Evolutionary conservation across 2,329 filamentous ascomycete species (phyloP).

Genomic region (Colletotrichum tofieldiae): DNA sequence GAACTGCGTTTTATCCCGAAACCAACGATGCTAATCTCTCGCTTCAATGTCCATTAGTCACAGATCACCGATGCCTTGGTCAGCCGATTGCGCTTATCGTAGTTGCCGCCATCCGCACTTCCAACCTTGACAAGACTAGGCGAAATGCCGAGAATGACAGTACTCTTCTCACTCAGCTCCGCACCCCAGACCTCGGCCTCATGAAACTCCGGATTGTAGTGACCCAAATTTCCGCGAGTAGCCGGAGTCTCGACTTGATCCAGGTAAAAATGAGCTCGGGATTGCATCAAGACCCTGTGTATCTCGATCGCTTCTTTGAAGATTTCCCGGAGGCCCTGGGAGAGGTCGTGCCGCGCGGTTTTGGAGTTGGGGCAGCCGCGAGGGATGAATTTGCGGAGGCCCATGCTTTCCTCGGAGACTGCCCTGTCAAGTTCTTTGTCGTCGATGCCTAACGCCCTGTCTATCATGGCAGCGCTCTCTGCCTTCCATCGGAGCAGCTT

Average conservation of each 20-base stretch:
- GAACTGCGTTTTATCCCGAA: not conserved
- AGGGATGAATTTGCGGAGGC: not conserved
- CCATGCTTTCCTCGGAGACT: rapidly evolving
- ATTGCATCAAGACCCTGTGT: constrained; percentile 5
- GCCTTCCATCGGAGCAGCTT: constrained; percentile 10
- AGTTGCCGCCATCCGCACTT: constrained; percentile 37
- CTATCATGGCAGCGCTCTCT: not conserved
- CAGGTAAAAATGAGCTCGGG: not conserved
- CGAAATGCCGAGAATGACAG: not conserved
- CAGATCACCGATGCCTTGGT: constrained; percentile 24
- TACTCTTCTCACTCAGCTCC: not conserved
- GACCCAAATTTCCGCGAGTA: too few relatives aligned
- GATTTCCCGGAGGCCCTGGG: not conserved
- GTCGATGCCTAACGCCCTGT: not conserved
- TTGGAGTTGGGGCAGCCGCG: rapidly evolving
- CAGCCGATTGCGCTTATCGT: constrained; percentile 19
- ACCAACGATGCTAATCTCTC: not conserved
- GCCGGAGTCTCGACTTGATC: not conserved
- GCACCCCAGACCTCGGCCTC: not conserved
- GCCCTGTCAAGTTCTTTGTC: rapidly evolving
- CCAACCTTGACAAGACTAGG: constrained; percentile 27
- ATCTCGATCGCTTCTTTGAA: not conserved
- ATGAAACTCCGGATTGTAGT: not conserved
- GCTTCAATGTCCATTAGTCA: not conserved
- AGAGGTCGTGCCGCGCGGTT: not conserved